Conservation (phyloP, 768 basidiomycete species). For the Clavulina sp. region DNA sequence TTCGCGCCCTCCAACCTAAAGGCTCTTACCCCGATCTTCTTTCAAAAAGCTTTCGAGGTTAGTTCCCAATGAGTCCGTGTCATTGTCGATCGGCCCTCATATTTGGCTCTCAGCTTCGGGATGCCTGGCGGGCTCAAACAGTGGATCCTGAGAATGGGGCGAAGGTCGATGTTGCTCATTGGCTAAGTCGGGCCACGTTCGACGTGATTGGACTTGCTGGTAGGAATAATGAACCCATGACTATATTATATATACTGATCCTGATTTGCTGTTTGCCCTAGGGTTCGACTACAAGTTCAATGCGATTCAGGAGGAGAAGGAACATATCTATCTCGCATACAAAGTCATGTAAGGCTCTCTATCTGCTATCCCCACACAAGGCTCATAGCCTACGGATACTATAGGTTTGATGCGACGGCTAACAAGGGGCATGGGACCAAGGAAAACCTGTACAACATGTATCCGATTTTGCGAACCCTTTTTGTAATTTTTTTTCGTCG, state of each 20-base stretch:
- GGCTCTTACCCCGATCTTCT: conserved; percentile 38
- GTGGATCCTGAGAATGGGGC: neutral
- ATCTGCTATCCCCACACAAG: conserved; percentile 26
- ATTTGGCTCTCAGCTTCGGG: conserved; percentile 25
- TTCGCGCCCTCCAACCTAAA: conserved; percentile 35
- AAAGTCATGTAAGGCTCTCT: conserved; percentile 64
- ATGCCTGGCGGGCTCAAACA: conserved; percentile 23
- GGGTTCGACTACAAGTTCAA: conserved; percentile 68
- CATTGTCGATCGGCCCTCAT: conserved; percentile 4
- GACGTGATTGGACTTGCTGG: conserved; percentile 65
- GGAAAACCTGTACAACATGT: conserved; percentile 36
- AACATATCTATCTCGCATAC: conserved; percentile 62
- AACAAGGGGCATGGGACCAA: conserved; percentile 26
- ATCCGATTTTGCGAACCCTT: conserved; percentile 35
- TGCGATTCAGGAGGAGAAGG: conserved; percentile 60
- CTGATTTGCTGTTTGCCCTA: conserved; percentile 10
- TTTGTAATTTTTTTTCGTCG: conserved; percentile 30
- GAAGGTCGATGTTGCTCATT: conserved; percentile 39
- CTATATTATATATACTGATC: neutral
- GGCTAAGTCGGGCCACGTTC: conserved; percentile 50
- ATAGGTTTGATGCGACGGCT: conserved; percentile 4
- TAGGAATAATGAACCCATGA: conserved; percentile 10
- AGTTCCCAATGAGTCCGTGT: conserved; percentile 12
- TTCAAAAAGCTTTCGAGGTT: conserved; percentile 38
- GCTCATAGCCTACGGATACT: conserved; percentile 13